Evolutionary conservation across 2,329 filamentous ascomycete species (phyloP), one percentile per base, ranked within the genome.

Genomic region (Calonectria pseudoreteaudii): DNA sequence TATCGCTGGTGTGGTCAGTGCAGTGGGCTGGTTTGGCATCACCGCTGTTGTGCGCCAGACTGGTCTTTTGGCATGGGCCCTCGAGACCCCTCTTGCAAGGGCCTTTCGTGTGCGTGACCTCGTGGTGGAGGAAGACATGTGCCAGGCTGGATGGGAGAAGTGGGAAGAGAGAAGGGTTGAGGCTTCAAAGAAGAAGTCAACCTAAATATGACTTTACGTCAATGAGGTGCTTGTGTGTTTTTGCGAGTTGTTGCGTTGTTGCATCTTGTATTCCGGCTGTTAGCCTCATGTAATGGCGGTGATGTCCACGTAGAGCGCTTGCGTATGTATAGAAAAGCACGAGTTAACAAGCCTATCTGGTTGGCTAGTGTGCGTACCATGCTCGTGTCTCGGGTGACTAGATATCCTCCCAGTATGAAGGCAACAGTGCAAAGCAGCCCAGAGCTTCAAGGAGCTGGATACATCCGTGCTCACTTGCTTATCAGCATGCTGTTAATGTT

Each of bases 61-160:
- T 7, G 96, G 95, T 0, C 90, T 93, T 87, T 83, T 98, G 72
- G 88, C 91, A 8, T 95, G 94, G 93, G 90, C 87, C 3, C 84
- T 98, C 69, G 92, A 95, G 31, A 87, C 91, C 44, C 89, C 91
- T 34, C 79, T 94, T 5, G 90, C 91, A 4, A 90, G 90, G 80
- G 89, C 92, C 76, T 86, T 97, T 62, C 90, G 96, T 73, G 87
- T 98, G 62, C 89, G 97, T 73, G 97, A 99, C 84, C 86, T 99
- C 75, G 92, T 97, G 16, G 89, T 97, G 9, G 93, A 94, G 82
- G 96, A 98, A 85, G 96, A 98, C 84, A 85, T 98, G 79, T 93
- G 93, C 41, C 95, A 98, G 86, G 93, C 95, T 52, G 97, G 97
- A 2, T 99, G 96, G 96, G 94, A 96, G 85, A 93, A 94, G 82